Percentiles rank a stretch among this genome's conserved stretches.
Conservation (phyloP, 352 stramenopile genomes). For the Aphanomyces euteiches region DNA sequence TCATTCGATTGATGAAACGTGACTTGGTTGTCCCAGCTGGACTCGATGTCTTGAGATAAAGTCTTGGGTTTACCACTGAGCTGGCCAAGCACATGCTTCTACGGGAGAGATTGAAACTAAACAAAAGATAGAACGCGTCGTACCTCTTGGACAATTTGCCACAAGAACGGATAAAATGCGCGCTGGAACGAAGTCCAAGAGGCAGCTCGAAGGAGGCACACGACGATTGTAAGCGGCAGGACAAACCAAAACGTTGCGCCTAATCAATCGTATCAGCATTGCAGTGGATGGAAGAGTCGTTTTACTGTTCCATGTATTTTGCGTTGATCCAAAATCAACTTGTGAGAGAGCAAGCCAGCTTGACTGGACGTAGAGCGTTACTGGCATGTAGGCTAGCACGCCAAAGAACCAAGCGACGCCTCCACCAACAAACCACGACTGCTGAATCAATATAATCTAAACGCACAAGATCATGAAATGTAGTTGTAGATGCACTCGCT, state of each 20-base stretch:
- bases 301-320: slow-evolving; percentile 64
- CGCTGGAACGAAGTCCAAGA: slow-evolving; percentile 60
- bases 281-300: slow-evolving; percentile 17
- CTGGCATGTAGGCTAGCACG: slow-evolving; percentile 60
- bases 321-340: slow-evolving; percentile 64
- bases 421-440: slow-evolving; percentile 64
- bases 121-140: not conserved
- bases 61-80: not conserved
- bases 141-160: slow-evolving; percentile 76
- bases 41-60: not conserved
- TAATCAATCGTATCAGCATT: not conserved
- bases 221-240: slow-evolving; percentile 48
- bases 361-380: slow-evolving; percentile 62
- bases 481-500: not conserved
- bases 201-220: slow-evolving; percentile 62
- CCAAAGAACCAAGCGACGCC: slow-evolving; percentile 53
- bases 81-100: not conserved
- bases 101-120: not conserved
- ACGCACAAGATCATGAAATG: not conserved
- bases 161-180: slow-evolving; percentile 68
- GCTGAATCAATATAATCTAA: slow-evolving; percentile 60
- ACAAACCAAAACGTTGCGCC: slow-evolving; percentile 53
- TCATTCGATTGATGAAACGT: not conserved
- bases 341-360: slow-evolving; percentile 57
- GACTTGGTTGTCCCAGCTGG: too few relatives aligned